These are phyloP conservation scores for Erysimum pusillum DNA, from an alignment of 441 rosid genomes.

Conservation along the genomic window DNA sequence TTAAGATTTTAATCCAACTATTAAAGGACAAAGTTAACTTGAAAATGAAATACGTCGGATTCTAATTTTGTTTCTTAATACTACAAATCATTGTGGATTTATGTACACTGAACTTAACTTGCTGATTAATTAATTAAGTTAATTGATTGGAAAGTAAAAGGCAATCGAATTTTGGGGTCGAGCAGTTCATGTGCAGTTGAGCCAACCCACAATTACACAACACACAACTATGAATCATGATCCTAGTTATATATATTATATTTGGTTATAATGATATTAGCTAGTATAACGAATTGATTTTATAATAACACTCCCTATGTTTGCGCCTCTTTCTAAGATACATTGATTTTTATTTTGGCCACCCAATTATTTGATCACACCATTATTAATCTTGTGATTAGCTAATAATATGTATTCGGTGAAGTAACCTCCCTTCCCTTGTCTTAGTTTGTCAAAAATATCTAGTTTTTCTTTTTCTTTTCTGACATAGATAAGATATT, in stretches of 20 bases:
- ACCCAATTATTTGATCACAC: slow-evolving; percentile 40
- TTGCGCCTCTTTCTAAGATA: slow-evolving; percentile 47
- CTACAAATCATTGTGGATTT: slow-evolving; percentile 40
- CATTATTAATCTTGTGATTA: slow-evolving; percentile 48
- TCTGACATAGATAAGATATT: too few species aligned
- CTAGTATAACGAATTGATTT: slow-evolving; percentile 1
- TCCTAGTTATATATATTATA: slow-evolving; percentile 21
- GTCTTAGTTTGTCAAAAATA: slow-evolving; percentile 33
- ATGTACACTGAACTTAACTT: slow-evolving; percentile 44
- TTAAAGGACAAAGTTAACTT: not conserved
- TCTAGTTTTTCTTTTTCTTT: not conserved
- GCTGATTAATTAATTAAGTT: slow-evolving; percentile 31
- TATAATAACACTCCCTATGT: slow-evolving; percentile 38
- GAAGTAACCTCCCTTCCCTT: slow-evolving; percentile 43
- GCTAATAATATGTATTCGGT: slow-evolving; percentile 45
- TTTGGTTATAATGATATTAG: slow-evolving; percentile 8
- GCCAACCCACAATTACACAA: slow-evolving; percentile 51
- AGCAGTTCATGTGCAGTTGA: slow-evolving; percentile 54
- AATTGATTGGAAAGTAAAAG: slow-evolving; percentile 45
- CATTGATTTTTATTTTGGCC: slow-evolving; percentile 19
- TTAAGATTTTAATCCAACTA: slow-evolving; percentile 5
- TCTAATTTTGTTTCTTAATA: not conserved
- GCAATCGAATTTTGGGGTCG: slow-evolving; percentile 40
- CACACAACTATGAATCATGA: slow-evolving; percentile 48
- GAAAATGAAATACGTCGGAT: not conserved